These are phyloP conservation scores for Wickerhamiella azymoides DNA, from an alignment of 805 yeast genomes.

Conservation along the genomic window DNA sequence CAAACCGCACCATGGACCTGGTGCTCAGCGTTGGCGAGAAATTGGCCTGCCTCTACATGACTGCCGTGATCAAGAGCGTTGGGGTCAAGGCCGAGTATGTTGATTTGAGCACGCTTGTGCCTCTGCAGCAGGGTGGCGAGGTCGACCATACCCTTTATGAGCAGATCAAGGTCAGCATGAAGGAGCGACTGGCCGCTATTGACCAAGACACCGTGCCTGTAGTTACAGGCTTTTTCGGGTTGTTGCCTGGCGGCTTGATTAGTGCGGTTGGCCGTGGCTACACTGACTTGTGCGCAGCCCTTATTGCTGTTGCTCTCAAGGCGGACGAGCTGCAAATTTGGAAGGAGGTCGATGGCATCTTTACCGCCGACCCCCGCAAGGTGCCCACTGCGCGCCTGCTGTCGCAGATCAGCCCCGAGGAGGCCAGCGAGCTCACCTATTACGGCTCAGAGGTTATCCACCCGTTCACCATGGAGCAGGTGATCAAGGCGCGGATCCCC, in stretches of 20 bases:
- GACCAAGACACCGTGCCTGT: slow-evolving; percentile 53
- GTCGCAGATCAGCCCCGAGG: slow-evolving; percentile 89
- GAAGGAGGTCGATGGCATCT: slow-evolving; percentile 98
- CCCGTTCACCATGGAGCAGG: slow-evolving; percentile 99
- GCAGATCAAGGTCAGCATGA: slow-evolving; percentile 37
- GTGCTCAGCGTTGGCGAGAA: slow-evolving; percentile 93
- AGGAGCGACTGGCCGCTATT: slow-evolving; percentile 29
- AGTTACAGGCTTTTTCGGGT: slow-evolving; percentile 89
- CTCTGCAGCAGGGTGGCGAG: slow-evolving; percentile 32
- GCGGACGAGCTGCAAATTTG: slow-evolving; percentile 95
- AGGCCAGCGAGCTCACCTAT: slow-evolving; percentile 95
- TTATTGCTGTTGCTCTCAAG: slow-evolving; percentile 79
- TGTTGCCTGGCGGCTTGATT: slow-evolving; percentile 88
- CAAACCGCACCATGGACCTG: slow-evolving; percentile 73
- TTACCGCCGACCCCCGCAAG: slow-evolving; percentile 96
- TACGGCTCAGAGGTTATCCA: slow-evolving; percentile 97
- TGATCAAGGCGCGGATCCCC: slow-evolving; percentile 87
- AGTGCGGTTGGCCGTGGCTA: slow-evolving; percentile 95
- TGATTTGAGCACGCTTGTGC: slow-evolving; percentile 42
- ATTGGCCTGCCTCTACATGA: slow-evolving; percentile 77
- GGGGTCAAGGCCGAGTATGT: slow-evolving; percentile 69
- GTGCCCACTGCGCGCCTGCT: slow-evolving; percentile 79
- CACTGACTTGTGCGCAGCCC: slow-evolving; percentile 94
- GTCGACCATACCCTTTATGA: slow-evolving; percentile 52
- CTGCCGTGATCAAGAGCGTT: slow-evolving; percentile 67